These are phyloP conservation scores for Aureobasidium lini DNA, from an alignment of 2,329 filamentous ascomycete species.

Conservation along the genomic window DNA sequence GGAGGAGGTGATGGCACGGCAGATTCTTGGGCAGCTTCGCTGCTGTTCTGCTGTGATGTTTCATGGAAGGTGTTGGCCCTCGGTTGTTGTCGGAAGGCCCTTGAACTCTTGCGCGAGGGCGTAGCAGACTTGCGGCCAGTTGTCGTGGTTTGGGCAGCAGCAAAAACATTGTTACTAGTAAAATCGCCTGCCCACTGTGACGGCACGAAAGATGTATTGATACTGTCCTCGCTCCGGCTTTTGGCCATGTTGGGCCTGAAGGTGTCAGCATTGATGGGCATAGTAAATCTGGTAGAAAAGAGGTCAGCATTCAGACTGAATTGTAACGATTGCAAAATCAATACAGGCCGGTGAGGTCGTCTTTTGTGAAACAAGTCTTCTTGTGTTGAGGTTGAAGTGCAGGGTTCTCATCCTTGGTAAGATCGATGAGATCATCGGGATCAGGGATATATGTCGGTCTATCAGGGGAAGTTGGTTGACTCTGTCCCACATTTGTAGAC, in stretches of 20 bases:
- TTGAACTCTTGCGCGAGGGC: slow-evolving; percentile 13
- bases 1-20: slow-evolving; percentile 13
- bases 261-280: slow-evolving; percentile 20
- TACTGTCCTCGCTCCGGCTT: slow-evolving; percentile 41
- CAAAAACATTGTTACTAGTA: slow-evolving; percentile 33
- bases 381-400: neutral
- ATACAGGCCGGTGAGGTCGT: slow-evolving; percentile 7
- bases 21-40: neutral
- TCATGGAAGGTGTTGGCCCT: neutral
- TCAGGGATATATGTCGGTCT: neutral
- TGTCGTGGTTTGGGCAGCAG: slow-evolving; percentile 20
- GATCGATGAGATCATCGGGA: neutral
- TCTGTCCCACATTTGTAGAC: neutral
- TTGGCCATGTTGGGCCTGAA: slow-evolving; percentile 28
- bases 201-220: slow-evolving; percentile 43
- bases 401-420: neutral
- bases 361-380: slow-evolving; percentile 8
- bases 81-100: neutral
- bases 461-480: neutral
- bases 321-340: neutral
- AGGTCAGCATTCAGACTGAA: slow-evolving; percentile 11
- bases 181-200: slow-evolving; percentile 41
- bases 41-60: neutral
- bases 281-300: slow-evolving; percentile 24
- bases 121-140: slow-evolving; percentile 21